Evolutionary conservation across 257 asterid species (phyloP).

Genomic region (Salvia miltiorrhiza): DNA sequence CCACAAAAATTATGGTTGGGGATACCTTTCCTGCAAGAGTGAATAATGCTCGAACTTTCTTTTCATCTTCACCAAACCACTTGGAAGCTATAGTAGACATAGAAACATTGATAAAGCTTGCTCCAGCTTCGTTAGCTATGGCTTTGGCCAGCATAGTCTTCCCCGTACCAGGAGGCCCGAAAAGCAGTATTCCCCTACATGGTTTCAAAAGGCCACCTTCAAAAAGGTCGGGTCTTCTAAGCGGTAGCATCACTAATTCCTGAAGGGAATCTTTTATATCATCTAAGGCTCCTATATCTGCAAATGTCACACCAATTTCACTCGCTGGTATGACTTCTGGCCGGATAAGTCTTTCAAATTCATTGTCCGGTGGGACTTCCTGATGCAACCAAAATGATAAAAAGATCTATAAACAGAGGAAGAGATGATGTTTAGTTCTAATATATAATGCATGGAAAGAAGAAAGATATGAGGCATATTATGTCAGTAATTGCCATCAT

Average conservation of each 20-base stretch:
- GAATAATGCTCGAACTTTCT: constrained; percentile 80
- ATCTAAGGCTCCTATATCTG: constrained; percentile 82
- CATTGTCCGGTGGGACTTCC: constrained; percentile 85
- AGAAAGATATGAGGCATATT: neutral
- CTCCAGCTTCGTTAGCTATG: constrained; percentile 86
- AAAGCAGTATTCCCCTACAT: constrained; percentile 78
- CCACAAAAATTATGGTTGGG: constrained; percentile 88
- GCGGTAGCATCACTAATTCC: constrained; percentile 84
- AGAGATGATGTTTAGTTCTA: neutral
- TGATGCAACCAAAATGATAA: constrained; percentile 25
- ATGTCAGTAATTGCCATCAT: neutral
- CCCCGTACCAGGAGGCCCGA: constrained; percentile 95
- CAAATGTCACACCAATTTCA: constrained; percentile 73
- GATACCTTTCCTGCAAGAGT: constrained; percentile 84
- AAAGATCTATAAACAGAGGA: neutral
- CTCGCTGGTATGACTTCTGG: constrained; percentile 87
- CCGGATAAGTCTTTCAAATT: constrained; percentile 76
- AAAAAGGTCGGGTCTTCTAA: constrained; percentile 79
- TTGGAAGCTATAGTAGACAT: constrained; percentile 85
- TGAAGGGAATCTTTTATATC: constrained; percentile 82
- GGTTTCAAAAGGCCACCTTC: constrained; percentile 88
- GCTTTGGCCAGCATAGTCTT: constrained; percentile 95
- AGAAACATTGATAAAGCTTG: constrained; percentile 79
- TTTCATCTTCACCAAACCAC: constrained; percentile 96
- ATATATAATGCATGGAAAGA: neutral